These are phyloP conservation scores for Clarireedia homoeocarpa DNA, from an alignment of 2,329 filamentous ascomycete genomes.

Conservation along the genomic window DNA sequence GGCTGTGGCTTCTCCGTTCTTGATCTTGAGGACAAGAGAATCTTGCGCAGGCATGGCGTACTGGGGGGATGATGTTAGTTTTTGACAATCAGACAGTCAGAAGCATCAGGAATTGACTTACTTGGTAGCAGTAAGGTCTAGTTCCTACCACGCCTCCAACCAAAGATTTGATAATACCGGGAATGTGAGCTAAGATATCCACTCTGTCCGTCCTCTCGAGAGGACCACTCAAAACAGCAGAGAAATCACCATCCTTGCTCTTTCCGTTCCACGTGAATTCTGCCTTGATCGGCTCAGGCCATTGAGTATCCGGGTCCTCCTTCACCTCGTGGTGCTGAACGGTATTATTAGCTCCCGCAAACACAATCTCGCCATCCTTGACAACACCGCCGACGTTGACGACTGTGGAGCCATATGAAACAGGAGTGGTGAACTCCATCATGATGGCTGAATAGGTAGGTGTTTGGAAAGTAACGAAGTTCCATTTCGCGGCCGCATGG, in stretches of 20 bases:
- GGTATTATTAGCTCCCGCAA: constrained; percentile 57
- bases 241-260: constrained; percentile 67
- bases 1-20: constrained; percentile 71
- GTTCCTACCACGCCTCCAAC: constrained; percentile 86
- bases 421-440: constrained; percentile 94
- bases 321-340: constrained; percentile 64
- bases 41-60: constrained; percentile 57
- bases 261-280: constrained; percentile 74
- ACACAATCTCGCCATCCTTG: constrained; percentile 73
- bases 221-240: constrained; percentile 59
- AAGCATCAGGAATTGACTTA: constrained; percentile 33
- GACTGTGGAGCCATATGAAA: constrained; percentile 79
- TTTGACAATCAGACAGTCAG: not conserved
- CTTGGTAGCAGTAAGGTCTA: constrained; percentile 96
- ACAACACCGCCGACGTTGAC: constrained; percentile 79
- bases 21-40: constrained; percentile 68
- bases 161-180: constrained; percentile 90
- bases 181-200: constrained; percentile 95
- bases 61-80: constrained; percentile 35
- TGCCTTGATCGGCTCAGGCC: constrained; percentile 75
- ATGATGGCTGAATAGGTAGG: constrained; percentile 79
- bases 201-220: constrained; percentile 73
- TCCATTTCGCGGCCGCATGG: constrained; percentile 87
- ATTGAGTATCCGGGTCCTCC: constrained; percentile 71
- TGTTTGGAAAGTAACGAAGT: constrained; percentile 87